phyloP scores from a whole-genome alignment of 2,329 filamentous ascomycete species.

The Fusarium graminum region DNA sequence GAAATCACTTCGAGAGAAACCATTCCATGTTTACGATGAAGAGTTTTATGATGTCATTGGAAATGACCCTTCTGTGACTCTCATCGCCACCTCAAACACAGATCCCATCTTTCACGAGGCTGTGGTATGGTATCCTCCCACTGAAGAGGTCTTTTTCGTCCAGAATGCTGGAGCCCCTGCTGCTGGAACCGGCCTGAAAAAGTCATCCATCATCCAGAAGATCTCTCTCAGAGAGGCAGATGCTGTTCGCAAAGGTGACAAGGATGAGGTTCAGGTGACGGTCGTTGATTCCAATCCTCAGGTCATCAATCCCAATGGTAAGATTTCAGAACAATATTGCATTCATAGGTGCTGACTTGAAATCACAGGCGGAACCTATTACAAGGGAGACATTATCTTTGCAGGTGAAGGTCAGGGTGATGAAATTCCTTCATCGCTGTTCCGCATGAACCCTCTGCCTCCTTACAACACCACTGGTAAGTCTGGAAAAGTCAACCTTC shows the following conservation, averaged over 20 bases:
- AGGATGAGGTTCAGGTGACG: slow-evolving; percentile 57
- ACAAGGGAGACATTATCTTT: slow-evolving; percentile 63
- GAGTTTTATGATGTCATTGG: slow-evolving; percentile 66
- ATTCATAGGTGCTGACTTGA: neutral
- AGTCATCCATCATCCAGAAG: slow-evolving; percentile 65
- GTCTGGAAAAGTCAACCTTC: neutral
- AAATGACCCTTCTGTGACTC: slow-evolving; percentile 61
- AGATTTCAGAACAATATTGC: neutral
- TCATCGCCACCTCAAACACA: slow-evolving; percentile 59
- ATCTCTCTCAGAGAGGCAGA: slow-evolving; percentile 61
- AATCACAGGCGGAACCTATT: slow-evolving; percentile 61
- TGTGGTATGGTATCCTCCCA: slow-evolving; percentile 62
- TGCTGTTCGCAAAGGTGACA: slow-evolving; percentile 37
- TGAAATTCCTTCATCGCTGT: slow-evolving; percentile 45
- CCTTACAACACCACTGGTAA: slow-evolving; percentile 65
- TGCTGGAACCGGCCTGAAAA: slow-evolving; percentile 64
- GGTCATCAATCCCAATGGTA: slow-evolving; percentile 64
- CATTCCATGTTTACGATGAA: slow-evolving; percentile 58
- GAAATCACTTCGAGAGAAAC: slow-evolving; percentile 39
- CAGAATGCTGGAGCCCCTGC: slow-evolving; percentile 63
- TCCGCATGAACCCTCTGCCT: slow-evolving; percentile 47
- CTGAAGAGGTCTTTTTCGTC: slow-evolving; percentile 67
- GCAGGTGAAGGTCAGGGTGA: slow-evolving; percentile 64
- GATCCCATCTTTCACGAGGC: slow-evolving; percentile 69
- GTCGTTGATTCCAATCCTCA: slow-evolving; percentile 59